Base-by-base conservation (phyloP, 768 basidiomycete species). In the Peribolospora baueri region DNA sequence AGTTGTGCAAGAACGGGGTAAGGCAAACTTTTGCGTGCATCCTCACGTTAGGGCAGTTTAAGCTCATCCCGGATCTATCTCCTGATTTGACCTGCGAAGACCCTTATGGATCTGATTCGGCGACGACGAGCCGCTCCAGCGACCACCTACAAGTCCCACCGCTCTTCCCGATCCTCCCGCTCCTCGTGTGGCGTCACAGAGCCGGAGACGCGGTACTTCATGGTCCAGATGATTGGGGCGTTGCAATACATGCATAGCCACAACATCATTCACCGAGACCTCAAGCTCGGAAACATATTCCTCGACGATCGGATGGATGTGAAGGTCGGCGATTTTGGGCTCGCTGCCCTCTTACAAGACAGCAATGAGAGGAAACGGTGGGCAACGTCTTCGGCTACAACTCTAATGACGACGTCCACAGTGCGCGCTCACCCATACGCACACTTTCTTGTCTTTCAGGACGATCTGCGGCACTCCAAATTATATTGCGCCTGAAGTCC, bases 391-490 rank as follows among this genome's bases (percentile, higher is more conserved):
- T 25, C 25, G 25, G 25, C 25, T 25, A 25, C 25, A 25, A 25
- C 25, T 25, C 25, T 25, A 25, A 25, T 25, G 25, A 25, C 25
- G 25, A 25, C 25, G 25, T 25, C 25, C 25, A 43, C 48, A 5
- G 25, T 25, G 14, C 14, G 13, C 6, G 7, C 43, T 36, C 37
- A 39, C 46, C n/a, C 39, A 45, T 42, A 4, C 46, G 47, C 10
- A 56, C 52, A 14, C 13, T 46, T 2, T 41, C 5, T 14, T 25
- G 25, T 5, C 25, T 37, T 0, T 5, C 56, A 74, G 72, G 61
- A 98, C 91, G 0, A 93, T 97, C 50, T 95, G 93, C 61, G 91
- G 91, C 1, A 98, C 91, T 0, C 93, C 91, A 2, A 97, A 98
- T 65, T 97, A 98, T 65, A 95, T 98, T 59, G 91, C 93, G 0